Evolutionary conservation across 2,329 filamentous ascomycete genomes (phyloP), one percentile per base, ranked within the genome.

Genomic region (Verticillium klebahnii): DNA sequence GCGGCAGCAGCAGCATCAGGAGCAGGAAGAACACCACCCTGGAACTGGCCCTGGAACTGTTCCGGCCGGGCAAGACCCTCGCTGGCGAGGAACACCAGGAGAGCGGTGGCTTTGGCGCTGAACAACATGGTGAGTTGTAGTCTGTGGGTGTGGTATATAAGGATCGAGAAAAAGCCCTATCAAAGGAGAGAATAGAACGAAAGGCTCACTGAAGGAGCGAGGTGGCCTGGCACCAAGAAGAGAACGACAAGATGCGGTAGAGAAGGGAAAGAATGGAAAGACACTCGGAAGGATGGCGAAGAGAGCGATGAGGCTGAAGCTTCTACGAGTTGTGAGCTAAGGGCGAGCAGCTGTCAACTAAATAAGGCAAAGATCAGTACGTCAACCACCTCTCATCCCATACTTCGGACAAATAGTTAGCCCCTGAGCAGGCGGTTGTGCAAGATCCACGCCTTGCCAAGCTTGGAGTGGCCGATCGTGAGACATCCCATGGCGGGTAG

Each of bases 151-250:
- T 23, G 7, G 12, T 37, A 14, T 36, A 19, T 36, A 36, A 29
- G 23, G 31, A 34, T 57, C 5, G 25, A 11, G 9, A 37, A 37
- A 58, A 39, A 9, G 56, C 23, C 56, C 56, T 58, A 40, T 58
- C 56, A 40, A 58, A 58, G 56, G 56, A 45, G 31, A 29, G 57
- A 32, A 50, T 50, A 23, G 39, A 58, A 58, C 12, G 37, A 50
- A 58, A 40, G 23, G 57, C 57, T 50, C 57, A 40, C 57, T 40
- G 37, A 19, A 58, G 57, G 57, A 58, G 57, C 57, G 57, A 37
- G 57, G 57, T 58, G 57, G 23, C 57, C 57, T 58, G 37, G 57
- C 57, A 58, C 57, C 57, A 29, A 58, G 57, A 58, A 58, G 57
- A 58, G 57, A 58, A 50, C 31, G 57, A 45, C 29, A 45, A 57